Evolutionary conservation across 768 basidiomycete genomes (phyloP), one percentile per base, ranked within the genome.

Genomic region (Rhizopogon vinicolor): DNA sequence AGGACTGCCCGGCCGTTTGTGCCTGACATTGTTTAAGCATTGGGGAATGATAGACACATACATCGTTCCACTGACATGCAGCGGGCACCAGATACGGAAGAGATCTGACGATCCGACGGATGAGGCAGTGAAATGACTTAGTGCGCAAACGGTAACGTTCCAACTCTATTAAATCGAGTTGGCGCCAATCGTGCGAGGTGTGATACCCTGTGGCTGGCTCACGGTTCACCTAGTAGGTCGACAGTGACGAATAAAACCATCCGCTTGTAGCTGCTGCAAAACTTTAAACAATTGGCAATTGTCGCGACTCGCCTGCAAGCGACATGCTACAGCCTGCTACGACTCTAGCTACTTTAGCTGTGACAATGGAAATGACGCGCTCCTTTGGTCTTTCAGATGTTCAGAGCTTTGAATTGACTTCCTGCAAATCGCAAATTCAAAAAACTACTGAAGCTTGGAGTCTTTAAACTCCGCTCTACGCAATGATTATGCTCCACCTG

Each of bases 181-280:
- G 4, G 25, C 25, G 25, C 4, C 25, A 25, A 25, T 25, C 25
- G 5, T 56, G 59, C 43, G 55, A 31, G 13, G 56, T 46, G 58
- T 43, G 45, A 52, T 41, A 3, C 35, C 58, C 44, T 13, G 28
- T 33, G 14, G 22, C 43, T 25, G 57, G 50, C 9, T 44, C 44
- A 10, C 57, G 57, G 50, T 7, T 44, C 44, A 10, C 57, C 53
- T 3, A 57, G 46, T 35, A 58, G 63, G 44, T 54, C 33, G 3
- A 59, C 52, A 25, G 25, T 53, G 64, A 71, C 3, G 72, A 66
- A 57, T 76, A 81, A 29, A 83, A 60, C 80, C 82, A 83, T 29
- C 83, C 83, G 44, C 63, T 62, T 52, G 72, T 67, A 44, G 85
- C 82, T 1, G 84, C 84, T 18, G 76, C 64, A 56, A 82, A 76